Evolutionary conservation across 2,329 filamentous ascomycete genomes (phyloP).

Genomic region (Cyphellophora europaea): DNA sequence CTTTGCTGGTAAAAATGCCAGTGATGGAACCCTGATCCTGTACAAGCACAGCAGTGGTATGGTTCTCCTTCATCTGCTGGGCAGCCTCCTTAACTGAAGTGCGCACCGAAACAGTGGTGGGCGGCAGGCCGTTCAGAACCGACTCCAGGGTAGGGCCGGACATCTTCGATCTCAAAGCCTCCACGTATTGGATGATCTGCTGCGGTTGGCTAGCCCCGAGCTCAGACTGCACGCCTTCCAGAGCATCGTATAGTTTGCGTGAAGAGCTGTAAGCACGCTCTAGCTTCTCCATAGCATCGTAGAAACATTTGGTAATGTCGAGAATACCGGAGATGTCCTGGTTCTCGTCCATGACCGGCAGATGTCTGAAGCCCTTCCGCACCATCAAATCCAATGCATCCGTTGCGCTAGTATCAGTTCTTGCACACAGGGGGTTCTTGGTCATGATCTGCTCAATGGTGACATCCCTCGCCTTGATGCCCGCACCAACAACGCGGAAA

Average conservation of each 20-base stretch:
- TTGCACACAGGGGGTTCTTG: slow-evolving; percentile 94
- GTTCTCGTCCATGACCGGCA: slow-evolving; percentile 99
- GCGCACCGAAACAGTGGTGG: slow-evolving; percentile 87
- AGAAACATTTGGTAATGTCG: slow-evolving; percentile 99
- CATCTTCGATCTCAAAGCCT: slow-evolving; percentile 92
- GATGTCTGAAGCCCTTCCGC: slow-evolving; percentile 89
- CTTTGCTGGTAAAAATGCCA: slow-evolving; percentile 98
- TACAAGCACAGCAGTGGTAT: slow-evolving; percentile 90
- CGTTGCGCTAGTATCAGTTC: slow-evolving; percentile 95
- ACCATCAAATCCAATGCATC: slow-evolving; percentile 98
- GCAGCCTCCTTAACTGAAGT: slow-evolving; percentile 96
- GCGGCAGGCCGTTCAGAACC: slow-evolving; percentile 82
- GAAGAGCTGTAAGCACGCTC: slow-evolving; percentile 96
- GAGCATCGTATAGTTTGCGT: slow-evolving; percentile 92
- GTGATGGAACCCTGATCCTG: slow-evolving; percentile 96
- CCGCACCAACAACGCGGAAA: slow-evolving; percentile 87
- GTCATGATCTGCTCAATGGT: slow-evolving; percentile 99
- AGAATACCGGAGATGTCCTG: slow-evolving; percentile 97
- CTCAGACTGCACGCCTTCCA: slow-evolving; percentile 96
- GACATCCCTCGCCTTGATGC: slow-evolving; percentile 78
- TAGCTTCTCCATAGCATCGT: slow-evolving; percentile 99
- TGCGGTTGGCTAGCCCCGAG: slow-evolving; percentile 91
- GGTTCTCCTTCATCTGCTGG: slow-evolving; percentile 95
- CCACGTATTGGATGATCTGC: slow-evolving; percentile 98
- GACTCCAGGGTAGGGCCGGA: slow-evolving; percentile 93